Percentiles rank a stretch among this genome's conserved stretches.
Evolutionary conservation across 768 basidiomycete genomes (phyloP).

Genomic region (Rhodotorula toruloides): DNA sequence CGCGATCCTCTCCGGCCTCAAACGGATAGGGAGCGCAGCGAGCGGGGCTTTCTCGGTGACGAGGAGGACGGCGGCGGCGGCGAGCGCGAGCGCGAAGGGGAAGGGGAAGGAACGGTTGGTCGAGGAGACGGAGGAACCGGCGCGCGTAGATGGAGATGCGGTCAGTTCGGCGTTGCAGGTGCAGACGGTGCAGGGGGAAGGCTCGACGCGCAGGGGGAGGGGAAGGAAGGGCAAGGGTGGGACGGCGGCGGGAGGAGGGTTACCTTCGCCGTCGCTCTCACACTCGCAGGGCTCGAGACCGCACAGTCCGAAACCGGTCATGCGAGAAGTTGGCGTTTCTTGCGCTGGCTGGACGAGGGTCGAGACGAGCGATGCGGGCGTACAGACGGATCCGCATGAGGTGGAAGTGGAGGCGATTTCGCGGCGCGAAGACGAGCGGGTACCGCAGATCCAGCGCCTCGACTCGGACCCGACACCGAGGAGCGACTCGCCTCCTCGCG

Average conservation of each 20-base stretch:
- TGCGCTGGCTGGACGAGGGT: not conserved
- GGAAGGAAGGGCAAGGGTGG: no score
- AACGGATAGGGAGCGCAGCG: not conserved
- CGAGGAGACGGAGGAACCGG: not conserved
- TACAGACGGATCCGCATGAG: not conserved
- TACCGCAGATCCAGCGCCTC: not conserved
- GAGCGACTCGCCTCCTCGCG: not conserved
- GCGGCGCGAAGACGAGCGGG: no score
- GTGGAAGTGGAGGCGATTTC: no score
- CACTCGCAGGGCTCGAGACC: not conserved
- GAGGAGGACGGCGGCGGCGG: not conserved
- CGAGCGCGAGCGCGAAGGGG: not conserved
- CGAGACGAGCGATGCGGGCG: not conserved
- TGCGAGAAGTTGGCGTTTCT: not conserved
- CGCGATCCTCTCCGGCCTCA: slow-evolving; percentile 2
- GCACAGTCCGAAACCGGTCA: not conserved
- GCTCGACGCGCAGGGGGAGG: no score
- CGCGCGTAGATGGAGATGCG: not conserved
- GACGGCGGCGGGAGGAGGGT: no score
- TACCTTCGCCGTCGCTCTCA: no score
- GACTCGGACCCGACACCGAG: slow-evolving; percentile 1
- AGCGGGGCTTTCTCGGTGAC: not conserved
- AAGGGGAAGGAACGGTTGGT: slow-evolving; percentile 1
- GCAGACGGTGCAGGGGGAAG: no score
- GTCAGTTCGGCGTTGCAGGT: not conserved